Conservation (phyloP, 352 stramenopile genomes). For the Phytophthora pisi region DNA sequence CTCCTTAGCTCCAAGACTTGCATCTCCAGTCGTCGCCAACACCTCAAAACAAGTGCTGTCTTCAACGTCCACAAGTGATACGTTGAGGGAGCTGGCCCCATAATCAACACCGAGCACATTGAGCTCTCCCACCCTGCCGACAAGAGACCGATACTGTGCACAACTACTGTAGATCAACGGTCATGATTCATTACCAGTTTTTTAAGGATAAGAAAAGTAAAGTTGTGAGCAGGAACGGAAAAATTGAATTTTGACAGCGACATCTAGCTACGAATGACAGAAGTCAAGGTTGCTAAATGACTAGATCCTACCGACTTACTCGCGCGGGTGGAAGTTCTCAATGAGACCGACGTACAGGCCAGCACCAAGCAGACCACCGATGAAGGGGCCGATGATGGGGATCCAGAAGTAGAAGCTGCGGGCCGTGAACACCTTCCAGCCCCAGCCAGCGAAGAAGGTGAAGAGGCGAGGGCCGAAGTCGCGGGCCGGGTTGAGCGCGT, state of each 20-base stretch:
- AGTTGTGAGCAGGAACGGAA: not conserved
- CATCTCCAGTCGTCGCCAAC: not conserved
- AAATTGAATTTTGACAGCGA: slow-evolving; percentile 1
- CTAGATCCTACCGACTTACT: slow-evolving; percentile 15
- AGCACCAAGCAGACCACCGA: slow-evolving; percentile 41
- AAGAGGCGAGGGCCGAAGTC: slow-evolving; percentile 56
- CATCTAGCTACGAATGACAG: not conserved
- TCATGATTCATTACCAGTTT: too few relatives aligned
- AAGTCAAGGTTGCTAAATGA: not conserved
- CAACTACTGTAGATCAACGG: too few relatives aligned
- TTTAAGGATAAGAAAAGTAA: too few relatives aligned
- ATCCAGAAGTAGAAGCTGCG: slow-evolving; percentile 47
- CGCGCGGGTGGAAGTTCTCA: slow-evolving; percentile 38
- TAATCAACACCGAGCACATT: not conserved
- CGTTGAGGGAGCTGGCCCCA: too few relatives aligned
- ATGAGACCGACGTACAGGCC: slow-evolving; percentile 42
- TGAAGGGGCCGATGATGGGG: slow-evolving; percentile 42
- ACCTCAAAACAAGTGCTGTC: not conserved
- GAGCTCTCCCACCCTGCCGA: not conserved
- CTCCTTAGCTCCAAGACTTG: not conserved
- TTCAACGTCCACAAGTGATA: too few relatives aligned
- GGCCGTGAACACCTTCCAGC: slow-evolving; percentile 44
- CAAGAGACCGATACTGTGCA: not conserved
- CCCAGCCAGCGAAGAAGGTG: slow-evolving; percentile 48
- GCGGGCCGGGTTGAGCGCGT: slow-evolving; percentile 47